phyloP scores from a whole-genome alignment of 495 filamentous ascomycete species.

The Neurospora sp. region DNA sequence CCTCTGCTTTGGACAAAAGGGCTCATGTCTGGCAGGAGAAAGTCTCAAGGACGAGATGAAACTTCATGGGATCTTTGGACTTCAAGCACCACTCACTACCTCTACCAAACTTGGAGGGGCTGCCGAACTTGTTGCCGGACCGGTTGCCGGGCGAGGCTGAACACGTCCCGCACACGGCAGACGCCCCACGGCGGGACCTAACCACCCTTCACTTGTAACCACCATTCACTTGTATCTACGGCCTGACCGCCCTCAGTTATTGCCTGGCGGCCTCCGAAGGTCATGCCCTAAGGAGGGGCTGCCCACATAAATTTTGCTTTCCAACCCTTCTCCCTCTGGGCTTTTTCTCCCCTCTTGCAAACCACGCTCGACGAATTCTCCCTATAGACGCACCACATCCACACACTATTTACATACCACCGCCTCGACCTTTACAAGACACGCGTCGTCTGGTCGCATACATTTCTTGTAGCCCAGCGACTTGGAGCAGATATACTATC shows the following conservation, averaged over 20 bases:
- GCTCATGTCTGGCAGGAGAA: not conserved
- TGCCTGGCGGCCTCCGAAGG: not conserved
- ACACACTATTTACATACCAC: too few relatives aligned
- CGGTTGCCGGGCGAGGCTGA: not conserved
- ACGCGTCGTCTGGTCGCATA: too few relatives aligned
- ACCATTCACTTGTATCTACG: not conserved
- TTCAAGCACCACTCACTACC: not conserved
- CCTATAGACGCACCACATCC: too few relatives aligned
- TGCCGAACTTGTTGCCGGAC: not conserved
- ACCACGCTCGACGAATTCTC: too few relatives aligned
- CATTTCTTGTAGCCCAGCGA: too few relatives aligned
- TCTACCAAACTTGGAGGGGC: fast-evolving
- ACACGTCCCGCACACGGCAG: not conserved
- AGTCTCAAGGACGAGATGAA: too few relatives aligned
- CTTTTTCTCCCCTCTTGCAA: too few relatives aligned
- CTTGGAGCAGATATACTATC: too few relatives aligned
- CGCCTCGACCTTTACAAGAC: too few relatives aligned
- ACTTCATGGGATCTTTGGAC: not conserved
- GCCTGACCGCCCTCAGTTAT: not conserved
- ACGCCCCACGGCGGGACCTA: not conserved
- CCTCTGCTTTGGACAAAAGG: not conserved
- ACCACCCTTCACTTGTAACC: not conserved
- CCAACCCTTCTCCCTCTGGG: not conserved
- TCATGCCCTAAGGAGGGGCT: not conserved
- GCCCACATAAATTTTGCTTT: not conserved